phyloP scores from a whole-genome alignment of 1,284 basidiomycete genomes.

The Heliocybe sulcata region DNA sequence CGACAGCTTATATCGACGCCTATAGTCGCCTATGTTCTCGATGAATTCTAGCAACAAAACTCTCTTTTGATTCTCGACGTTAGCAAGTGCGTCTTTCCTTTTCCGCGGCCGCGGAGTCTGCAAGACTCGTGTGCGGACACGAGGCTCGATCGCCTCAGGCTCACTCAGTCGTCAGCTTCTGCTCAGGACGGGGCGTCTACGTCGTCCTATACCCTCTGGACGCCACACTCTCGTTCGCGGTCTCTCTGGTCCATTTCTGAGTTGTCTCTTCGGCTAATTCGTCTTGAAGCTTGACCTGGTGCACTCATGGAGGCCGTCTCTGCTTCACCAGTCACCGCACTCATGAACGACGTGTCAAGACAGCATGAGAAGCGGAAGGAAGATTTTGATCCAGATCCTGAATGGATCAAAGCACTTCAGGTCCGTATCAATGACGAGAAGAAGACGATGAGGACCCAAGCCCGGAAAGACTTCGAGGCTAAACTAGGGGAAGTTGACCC shows the following conservation, averaged over 20 bases:
- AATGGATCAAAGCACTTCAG: constrained; percentile 40
- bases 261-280: not conserved
- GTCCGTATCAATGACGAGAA: constrained; percentile 36
- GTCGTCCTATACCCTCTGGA: constrained; percentile 9
- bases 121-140: constrained; percentile 28
- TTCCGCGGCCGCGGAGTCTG: constrained; percentile 6
- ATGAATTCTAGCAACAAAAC: not conserved
- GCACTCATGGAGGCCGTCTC: constrained; percentile 13
- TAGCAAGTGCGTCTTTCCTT: not conserved
- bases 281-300: not conserved
- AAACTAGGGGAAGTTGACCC: constrained; percentile 26
- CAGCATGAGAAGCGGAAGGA: not conserved
- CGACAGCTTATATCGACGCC: not conserved
- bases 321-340: constrained; percentile 13
- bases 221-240: not conserved
- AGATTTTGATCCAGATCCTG: constrained; percentile 45
- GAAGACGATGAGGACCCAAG: constrained; percentile 37
- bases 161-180: constrained; percentile 8
- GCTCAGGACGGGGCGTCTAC: not conserved
- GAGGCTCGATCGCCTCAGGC: constrained; percentile 28
- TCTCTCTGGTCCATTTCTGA: not conserved
- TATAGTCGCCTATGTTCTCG: not conserved
- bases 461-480: constrained; percentile 32
- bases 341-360: constrained; percentile 8
- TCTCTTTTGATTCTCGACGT: not conserved